Percentiles rank a stretch among this genome's conserved stretches.
Conservation (phyloP, 805 yeast genomes). For the Kurtzmaniella fragi region DNA sequence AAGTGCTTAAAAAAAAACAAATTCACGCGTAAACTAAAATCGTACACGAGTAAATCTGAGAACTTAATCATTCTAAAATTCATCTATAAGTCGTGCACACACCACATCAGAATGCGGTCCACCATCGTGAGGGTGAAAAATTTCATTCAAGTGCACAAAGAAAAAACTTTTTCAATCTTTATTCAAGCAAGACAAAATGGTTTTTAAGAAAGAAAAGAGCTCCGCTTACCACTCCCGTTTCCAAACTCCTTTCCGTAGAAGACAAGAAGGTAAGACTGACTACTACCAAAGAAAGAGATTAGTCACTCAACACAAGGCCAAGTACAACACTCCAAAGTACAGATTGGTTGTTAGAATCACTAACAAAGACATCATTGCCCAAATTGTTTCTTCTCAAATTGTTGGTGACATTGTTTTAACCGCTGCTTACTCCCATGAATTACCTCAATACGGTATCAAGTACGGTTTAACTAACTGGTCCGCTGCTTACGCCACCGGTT, state of each 20-base stretch:
- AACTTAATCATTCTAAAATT: too few species aligned
- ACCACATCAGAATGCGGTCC: too few species aligned
- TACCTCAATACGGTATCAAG: conserved; percentile 94
- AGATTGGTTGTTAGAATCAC: conserved; percentile 99
- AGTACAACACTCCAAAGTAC: conserved; percentile 99
- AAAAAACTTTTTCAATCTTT: background rate
- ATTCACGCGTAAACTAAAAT: too few species aligned
- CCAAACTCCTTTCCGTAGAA: conserved; percentile 99
- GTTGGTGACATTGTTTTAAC: conserved; percentile 94
- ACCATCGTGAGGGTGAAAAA: too few species aligned
- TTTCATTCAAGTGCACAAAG: too few species aligned
- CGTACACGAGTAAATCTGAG: too few species aligned
- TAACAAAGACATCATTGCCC: conserved; percentile 98
- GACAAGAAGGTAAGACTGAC: conserved; percentile 99
- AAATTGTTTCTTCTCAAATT: conserved; percentile 93
- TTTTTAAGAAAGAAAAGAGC: conserved; percentile 72
- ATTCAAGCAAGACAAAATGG: conserved; percentile 45
- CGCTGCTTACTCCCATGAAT: conserved; percentile 98
- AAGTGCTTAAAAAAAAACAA: too few species aligned
- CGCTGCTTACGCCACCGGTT: conserved; percentile 99
- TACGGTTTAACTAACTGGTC: conserved; percentile 99
- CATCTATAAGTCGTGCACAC: too few species aligned
- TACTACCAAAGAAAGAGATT: conserved; percentile 99
- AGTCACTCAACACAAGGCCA: conserved; percentile 99
- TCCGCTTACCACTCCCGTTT: conserved; percentile 98